Evolutionary conservation across 768 basidiomycete genomes (phyloP).

Genomic region (Russula abietina): DNA sequence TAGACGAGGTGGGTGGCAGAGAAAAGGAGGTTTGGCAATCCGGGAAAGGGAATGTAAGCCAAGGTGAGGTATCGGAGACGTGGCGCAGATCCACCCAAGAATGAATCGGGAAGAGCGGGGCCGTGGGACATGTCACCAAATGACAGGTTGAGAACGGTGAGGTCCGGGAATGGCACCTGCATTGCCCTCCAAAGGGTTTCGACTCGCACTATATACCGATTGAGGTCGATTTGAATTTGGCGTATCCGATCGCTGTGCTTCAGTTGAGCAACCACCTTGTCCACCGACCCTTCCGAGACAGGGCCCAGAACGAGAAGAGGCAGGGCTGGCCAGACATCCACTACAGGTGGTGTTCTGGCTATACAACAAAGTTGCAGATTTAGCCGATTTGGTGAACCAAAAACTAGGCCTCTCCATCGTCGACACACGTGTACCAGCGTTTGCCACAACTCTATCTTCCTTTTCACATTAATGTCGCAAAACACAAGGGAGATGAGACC

Average conservation of each 20-base stretch:
- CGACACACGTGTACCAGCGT: neutral
- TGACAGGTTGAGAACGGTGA: neutral
- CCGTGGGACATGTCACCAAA: too few relatives aligned
- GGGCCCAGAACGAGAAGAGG: neutral
- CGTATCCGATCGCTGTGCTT: neutral
- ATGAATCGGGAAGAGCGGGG: too few relatives aligned
- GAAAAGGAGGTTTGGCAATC: too few relatives aligned
- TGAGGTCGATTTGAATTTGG: too few relatives aligned
- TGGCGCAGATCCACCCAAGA: too few relatives aligned
- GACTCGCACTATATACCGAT: accelerated
- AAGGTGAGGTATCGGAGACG: too few relatives aligned
- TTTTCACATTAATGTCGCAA: too few relatives aligned
- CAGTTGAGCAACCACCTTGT: neutral
- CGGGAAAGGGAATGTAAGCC: too few relatives aligned
- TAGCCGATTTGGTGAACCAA: neutral
- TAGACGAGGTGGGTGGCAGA: too few relatives aligned
- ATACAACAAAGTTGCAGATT: neutral
- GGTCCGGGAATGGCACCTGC: neutral
- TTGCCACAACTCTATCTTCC: neutral
- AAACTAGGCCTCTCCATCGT: neutral
- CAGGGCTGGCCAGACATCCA: neutral
- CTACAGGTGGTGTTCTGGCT: neutral
- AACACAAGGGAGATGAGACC: too few relatives aligned
- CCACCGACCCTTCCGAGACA: too few relatives aligned
- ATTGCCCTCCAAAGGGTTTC: neutral